Percentiles rank a stretch among this genome's conserved stretches.
Evolutionary conservation across 2,329 filamentous ascomycete species (phyloP).

Genomic region (Mariannaea sp.): DNA sequence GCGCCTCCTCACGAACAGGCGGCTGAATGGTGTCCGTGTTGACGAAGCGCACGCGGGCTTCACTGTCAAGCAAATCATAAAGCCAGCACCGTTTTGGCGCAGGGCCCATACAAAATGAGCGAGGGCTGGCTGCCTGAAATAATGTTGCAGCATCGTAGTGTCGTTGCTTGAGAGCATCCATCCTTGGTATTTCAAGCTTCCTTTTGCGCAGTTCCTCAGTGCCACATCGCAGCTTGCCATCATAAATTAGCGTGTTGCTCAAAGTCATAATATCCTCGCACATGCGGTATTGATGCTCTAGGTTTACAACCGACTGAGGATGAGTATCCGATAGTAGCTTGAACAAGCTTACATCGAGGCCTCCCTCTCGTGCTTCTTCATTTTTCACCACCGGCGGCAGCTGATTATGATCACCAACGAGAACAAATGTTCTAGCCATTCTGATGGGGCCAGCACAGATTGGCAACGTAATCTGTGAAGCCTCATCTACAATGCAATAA

Average conservation of each 20-base stretch:
- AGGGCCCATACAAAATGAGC: constrained; percentile 60
- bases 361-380: constrained; percentile 81
- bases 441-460: constrained; percentile 94
- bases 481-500: constrained; percentile 98
- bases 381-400: constrained; percentile 93
- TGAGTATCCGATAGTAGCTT: constrained; percentile 90
- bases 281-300: constrained; percentile 98
- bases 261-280: constrained; percentile 95
- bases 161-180: constrained; percentile 61
- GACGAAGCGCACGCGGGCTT: constrained; percentile 79
- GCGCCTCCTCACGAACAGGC: constrained; percentile 69
- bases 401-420: constrained; percentile 97
- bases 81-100: constrained; percentile 72
- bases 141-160: constrained; percentile 61
- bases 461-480: constrained; percentile 94
- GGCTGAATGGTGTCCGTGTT: constrained; percentile 81
- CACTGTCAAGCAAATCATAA: constrained; percentile 69
- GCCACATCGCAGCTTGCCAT: constrained; percentile 88
- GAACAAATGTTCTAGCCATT: constrained; percentile 88
- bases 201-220: constrained; percentile 73
- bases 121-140: constrained; percentile 46
- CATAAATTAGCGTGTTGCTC: constrained; percentile 91
- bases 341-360: constrained; percentile 91
- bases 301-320: constrained; percentile 83
- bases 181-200: constrained; percentile 70